Evolutionary conservation across 176 grass and related monocot species (phyloP).

Genomic region (Guadua angustifolia): DNA sequence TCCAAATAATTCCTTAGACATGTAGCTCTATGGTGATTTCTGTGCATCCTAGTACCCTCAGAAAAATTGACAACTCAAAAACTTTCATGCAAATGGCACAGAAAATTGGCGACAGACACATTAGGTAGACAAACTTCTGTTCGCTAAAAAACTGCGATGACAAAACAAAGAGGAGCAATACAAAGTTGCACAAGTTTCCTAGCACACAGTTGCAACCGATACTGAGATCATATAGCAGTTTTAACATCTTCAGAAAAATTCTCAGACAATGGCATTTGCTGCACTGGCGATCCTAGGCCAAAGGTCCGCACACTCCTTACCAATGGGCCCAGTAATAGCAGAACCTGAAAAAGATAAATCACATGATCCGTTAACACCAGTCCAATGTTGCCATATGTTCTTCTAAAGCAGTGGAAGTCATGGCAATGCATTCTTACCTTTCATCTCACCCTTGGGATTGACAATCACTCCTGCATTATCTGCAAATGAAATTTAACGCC

Average conservation of each 20-base stretch:
- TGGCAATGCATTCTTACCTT: neutral
- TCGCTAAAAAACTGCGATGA: conserved; percentile 32
- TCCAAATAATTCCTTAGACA: no score
- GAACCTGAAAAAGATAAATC: conserved; percentile 38
- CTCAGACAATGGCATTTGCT: conserved; percentile 68
- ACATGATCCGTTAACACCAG: neutral
- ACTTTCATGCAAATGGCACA: accelerated
- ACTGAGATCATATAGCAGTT: conserved; percentile 17
- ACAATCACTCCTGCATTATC: conserved; percentile 75
- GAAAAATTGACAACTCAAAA: no score
- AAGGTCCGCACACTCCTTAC: conserved; percentile 68
- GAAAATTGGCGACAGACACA: neutral
- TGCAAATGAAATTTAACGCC: neutral
- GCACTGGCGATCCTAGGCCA: conserved; percentile 72
- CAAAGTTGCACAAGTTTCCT: neutral
- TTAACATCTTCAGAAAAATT: conserved; percentile 34
- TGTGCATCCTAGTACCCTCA: no score
- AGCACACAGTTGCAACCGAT: neutral
- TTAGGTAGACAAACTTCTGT: conserved; percentile 14
- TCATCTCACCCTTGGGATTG: conserved; percentile 76
- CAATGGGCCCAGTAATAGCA: conserved; percentile 63
- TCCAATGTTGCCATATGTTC: neutral
- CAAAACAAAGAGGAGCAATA: neutral
- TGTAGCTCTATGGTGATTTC: no score
- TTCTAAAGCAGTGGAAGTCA: neutral